Percentiles rank a stretch among this genome's conserved stretches.
phyloP scores from a whole-genome alignment of 352 stramenopile species.

The Nothophytophthora sp. region DNA sequence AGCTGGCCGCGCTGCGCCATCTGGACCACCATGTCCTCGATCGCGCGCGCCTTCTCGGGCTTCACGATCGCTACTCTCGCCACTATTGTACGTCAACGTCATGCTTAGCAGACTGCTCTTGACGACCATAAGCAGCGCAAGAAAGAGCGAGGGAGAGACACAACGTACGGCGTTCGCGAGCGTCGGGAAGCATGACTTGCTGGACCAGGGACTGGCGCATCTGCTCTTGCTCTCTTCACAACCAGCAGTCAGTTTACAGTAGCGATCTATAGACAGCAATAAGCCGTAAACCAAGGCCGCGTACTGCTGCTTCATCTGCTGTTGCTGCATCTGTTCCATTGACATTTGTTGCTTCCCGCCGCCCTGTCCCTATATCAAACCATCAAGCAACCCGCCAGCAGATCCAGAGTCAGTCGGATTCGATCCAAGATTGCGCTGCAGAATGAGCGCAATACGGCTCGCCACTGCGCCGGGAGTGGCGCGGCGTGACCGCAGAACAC shows the following conservation, averaged over 20 bases:
- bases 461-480: background rate
- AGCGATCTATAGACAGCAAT: background rate
- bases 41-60: constrained; percentile 82
- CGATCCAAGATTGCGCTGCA: background rate
- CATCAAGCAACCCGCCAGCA: background rate
- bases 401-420: background rate
- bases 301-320: constrained; percentile 87
- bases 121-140: too few species aligned
- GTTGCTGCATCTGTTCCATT: constrained; percentile 83
- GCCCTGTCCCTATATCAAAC: constrained; percentile 4
- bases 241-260: background rate
- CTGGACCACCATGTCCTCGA: constrained; percentile 87
- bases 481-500: background rate
- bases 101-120: too few species aligned
- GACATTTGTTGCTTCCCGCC: constrained; percentile 43
- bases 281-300: background rate
- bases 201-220: constrained; percentile 77
- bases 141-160: too few species aligned
- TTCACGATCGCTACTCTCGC: constrained; percentile 89
- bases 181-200: constrained; percentile 79
- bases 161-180: constrained; percentile 81
- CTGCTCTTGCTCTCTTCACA: constrained; percentile 68
- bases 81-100: too few species aligned
- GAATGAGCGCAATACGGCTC: background rate
- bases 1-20: constrained; percentile 86